Conservation (phyloP, 164 flowering plant genomes). For the Santalum album region DNA sequence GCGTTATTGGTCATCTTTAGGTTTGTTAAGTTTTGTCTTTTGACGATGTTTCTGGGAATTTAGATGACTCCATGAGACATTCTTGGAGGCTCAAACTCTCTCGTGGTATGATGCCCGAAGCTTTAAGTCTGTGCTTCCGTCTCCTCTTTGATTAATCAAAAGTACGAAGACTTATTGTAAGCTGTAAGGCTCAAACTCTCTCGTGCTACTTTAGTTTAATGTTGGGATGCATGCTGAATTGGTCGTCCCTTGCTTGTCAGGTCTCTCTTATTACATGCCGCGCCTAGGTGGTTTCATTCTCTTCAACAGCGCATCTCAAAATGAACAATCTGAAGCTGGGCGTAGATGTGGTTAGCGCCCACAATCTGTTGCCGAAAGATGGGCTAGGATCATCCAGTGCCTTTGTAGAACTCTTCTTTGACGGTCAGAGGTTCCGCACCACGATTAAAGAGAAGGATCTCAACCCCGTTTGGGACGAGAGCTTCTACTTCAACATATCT, state of each 20-base stretch:
- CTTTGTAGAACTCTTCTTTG: slow-evolving; percentile 73
- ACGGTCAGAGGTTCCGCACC: slow-evolving; percentile 68
- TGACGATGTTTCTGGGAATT: too few relatives aligned
- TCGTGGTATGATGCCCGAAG: too few relatives aligned
- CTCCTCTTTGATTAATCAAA: too few relatives aligned
- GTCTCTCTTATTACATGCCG: slow-evolving; percentile 4
- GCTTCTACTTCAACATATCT: slow-evolving; percentile 76
- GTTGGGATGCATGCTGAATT: background rate
- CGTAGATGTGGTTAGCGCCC: slow-evolving; percentile 74
- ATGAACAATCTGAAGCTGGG: slow-evolving; percentile 81
- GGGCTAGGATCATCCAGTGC: slow-evolving; percentile 76
- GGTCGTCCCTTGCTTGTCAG: slow-evolving; percentile 6
- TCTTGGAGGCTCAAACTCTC: too few relatives aligned
- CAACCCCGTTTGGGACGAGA: slow-evolving; percentile 88
- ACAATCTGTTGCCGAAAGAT: slow-evolving; percentile 82
- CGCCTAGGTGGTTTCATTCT: slow-evolving; percentile 4
- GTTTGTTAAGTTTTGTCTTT: too few relatives aligned
- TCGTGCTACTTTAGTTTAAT: background rate
- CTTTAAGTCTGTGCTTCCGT: too few relatives aligned
- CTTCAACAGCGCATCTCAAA: slow-evolving; percentile 10
- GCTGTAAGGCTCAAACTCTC: too few relatives aligned
- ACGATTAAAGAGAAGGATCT: slow-evolving; percentile 82
- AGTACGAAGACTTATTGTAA: too few relatives aligned
- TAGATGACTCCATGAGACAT: too few relatives aligned
- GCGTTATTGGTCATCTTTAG: too few relatives aligned